A percentile compares a stretch with the other conserved stretches of the same genome.
Conservation (phyloP, 441 rosid species). For the Erodium trifolium region DNA sequence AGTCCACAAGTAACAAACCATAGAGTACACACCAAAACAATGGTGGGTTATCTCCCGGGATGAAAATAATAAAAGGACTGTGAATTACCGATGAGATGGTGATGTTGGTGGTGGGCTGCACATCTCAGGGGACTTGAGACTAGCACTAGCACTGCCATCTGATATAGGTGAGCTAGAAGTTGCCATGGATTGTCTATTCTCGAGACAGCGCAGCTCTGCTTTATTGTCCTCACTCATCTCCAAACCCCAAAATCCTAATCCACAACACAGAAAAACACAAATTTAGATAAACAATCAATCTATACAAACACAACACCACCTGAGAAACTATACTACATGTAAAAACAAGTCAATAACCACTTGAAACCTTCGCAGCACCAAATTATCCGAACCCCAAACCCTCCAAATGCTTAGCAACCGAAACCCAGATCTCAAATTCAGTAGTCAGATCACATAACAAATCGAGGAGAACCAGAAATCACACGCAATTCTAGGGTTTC, state of each 20-base stretch:
- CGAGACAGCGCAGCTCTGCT: constrained; percentile 61
- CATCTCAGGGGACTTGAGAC: constrained; percentile 55
- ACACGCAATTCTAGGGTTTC: constrained; percentile 45
- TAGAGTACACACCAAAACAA: neutral
- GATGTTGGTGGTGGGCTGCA: constrained; percentile 63
- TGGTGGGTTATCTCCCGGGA: neutral
- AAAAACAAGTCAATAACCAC: constrained; percentile 15
- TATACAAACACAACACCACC: neutral
- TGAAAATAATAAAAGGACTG: neutral
- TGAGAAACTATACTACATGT: neutral
- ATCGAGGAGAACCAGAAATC: neutral
- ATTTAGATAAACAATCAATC: neutral
- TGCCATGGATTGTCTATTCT: constrained; percentile 66
- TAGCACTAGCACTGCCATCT: constrained; percentile 64
- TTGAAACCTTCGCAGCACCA: constrained; percentile 17
- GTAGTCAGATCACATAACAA: constrained; percentile 25
- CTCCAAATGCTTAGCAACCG: constrained; percentile 19
- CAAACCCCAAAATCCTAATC: constrained; percentile 30
- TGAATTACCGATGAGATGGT: constrained; percentile 47
- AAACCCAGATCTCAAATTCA: constrained; percentile 48
- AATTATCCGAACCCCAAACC: constrained; percentile 19
- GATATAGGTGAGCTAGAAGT: constrained; percentile 76
- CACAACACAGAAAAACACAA: neutral
- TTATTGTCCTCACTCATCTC: constrained; percentile 39
- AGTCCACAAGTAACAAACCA: neutral